These are phyloP conservation scores for Cercospora brassicicola DNA, from an alignment of 2,329 filamentous ascomycete species.

Conservation along the genomic window DNA sequence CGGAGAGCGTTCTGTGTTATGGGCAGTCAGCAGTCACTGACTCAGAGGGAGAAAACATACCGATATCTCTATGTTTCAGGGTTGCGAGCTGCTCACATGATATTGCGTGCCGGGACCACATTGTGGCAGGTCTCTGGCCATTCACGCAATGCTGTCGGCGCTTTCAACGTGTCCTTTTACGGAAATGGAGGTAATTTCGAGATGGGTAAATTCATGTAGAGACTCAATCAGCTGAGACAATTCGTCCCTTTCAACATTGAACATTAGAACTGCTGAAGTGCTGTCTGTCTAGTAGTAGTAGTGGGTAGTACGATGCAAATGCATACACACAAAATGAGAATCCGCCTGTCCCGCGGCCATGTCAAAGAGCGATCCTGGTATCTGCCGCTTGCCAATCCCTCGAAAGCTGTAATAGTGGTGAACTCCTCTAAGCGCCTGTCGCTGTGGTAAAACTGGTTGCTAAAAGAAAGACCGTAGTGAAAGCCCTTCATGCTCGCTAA, in stretches of 20 bases:
- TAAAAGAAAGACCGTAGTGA: constrained; percentile 4
- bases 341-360: not conserved
- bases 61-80: not conserved
- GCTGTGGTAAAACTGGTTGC: constrained; percentile 15
- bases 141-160: not conserved
- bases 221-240: not conserved
- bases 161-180: not conserved
- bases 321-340: not conserved
- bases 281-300: constrained; percentile 4
- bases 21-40: not conserved
- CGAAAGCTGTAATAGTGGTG: constrained; percentile 8
- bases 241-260: not conserved
- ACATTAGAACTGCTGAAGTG: constrained; percentile 1
- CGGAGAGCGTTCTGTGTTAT: not conserved
- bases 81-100: not conserved
- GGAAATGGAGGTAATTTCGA: not conserved
- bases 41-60: not conserved
- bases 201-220: not conserved
- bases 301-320: not conserved
- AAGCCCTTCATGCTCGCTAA: constrained; percentile 15
- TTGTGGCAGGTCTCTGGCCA: not conserved
- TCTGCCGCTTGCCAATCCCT: constrained; percentile 11
- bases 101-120: not conserved
- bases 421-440: constrained; percentile 24
- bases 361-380: constrained; percentile 6